These are phyloP conservation scores for Annulohypoxylon bovei DNA, from an alignment of 495 filamentous ascomycete species.

Conservation along the genomic window DNA sequence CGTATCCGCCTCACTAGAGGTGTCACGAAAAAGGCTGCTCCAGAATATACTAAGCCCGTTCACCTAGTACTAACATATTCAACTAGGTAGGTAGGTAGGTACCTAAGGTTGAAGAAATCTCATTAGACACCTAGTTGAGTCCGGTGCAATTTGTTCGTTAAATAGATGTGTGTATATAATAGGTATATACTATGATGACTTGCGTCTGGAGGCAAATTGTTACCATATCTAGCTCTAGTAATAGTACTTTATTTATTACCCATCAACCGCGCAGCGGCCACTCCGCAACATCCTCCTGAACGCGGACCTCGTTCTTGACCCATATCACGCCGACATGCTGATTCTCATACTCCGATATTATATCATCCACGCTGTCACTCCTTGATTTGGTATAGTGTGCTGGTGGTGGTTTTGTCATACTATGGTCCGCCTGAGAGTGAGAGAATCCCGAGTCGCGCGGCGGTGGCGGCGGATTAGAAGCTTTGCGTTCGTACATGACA, in stretches of 20 bases:
- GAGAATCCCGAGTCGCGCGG: slow-evolving; percentile 27
- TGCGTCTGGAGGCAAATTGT: slow-evolving; percentile 4
- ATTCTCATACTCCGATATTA: slow-evolving; percentile 44
- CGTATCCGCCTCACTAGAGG: too few relatives aligned
- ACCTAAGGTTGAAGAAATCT: background rate
- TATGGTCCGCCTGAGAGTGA: slow-evolving; percentile 11
- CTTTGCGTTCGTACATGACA: slow-evolving; percentile 42
- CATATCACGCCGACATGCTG: slow-evolving; percentile 42
- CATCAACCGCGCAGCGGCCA: slow-evolving; percentile 42
- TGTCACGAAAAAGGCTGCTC: too few relatives aligned
- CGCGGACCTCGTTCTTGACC: slow-evolving; percentile 45
- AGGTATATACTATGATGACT: slow-evolving; percentile 10
- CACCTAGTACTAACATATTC: too few relatives aligned
- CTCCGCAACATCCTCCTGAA: slow-evolving; percentile 37
- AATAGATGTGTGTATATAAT: background rate
- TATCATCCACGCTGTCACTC: slow-evolving; percentile 49
- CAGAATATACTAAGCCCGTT: too few relatives aligned
- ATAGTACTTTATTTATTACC: background rate
- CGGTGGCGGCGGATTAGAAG: background rate
- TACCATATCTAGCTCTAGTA: slow-evolving; percentile 11
- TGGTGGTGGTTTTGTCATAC: slow-evolving; percentile 27
- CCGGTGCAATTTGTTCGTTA: background rate
- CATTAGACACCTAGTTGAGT: background rate
- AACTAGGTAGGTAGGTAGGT: too few relatives aligned
- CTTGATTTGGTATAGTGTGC: slow-evolving; percentile 27